phyloP scores from a whole-genome alignment of 2,329 filamentous ascomycete genomes.

The Verruconis gallopava region DNA sequence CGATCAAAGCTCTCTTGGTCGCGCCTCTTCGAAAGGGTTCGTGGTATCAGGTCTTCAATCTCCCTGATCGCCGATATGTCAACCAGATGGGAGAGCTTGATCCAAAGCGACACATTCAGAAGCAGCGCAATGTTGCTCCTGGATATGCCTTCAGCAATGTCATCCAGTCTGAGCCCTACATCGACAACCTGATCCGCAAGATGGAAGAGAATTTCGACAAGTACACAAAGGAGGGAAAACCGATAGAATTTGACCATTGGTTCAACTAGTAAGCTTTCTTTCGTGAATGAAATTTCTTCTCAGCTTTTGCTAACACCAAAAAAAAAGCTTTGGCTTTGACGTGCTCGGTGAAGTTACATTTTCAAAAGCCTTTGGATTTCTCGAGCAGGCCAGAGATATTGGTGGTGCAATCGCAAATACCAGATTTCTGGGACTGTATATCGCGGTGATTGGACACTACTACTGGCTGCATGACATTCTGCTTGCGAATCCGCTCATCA shows the following conservation, averaged over 20 bases:
- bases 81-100: conserved; percentile 29
- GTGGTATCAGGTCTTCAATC: conserved; percentile 24
- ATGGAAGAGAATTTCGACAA: conserved; percentile 17
- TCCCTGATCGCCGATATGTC: conserved; percentile 29
- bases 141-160: conserved; percentile 19
- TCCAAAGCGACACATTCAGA: conserved; percentile 21
- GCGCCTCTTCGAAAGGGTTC: conserved; percentile 22
- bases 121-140: conserved; percentile 12
- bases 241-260: conserved; percentile 25
- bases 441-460: conserved; percentile 23
- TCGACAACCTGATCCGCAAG: conserved; percentile 19
- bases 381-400: conserved; percentile 15
- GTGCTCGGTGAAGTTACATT: conserved; percentile 14
- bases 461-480: conserved; percentile 23
- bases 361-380: conserved; percentile 12
- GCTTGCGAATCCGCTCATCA: conserved; percentile 26
- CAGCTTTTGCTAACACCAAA: too few species aligned
- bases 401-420: conserved; percentile 25
- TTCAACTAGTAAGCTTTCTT: conserved; percentile 24
- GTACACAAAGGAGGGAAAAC: conserved; percentile 1
- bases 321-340: conserved; percentile 7
- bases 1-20: conserved; percentile 24
- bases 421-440: conserved; percentile 19
- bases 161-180: conserved; percentile 17
- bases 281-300: too few species aligned